Base-by-base conservation (phyloP, 805 yeast genomes). In the Ogataea minuta region DNA sequence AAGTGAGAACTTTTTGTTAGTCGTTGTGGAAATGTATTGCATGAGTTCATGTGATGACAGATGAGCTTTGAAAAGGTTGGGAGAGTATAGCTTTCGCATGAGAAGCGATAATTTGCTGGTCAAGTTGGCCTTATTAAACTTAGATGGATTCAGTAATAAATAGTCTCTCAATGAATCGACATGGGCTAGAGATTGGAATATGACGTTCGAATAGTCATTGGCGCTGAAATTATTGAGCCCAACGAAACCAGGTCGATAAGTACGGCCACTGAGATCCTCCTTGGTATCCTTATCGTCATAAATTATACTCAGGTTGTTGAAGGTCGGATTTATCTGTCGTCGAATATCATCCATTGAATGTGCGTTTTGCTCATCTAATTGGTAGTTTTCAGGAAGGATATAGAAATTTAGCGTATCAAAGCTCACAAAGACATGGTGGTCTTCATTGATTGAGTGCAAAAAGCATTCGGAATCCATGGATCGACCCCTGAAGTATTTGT, bases 401-500 rank as follows among this genome's bases (percentile, higher is more conserved):
- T 74, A 82, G 17, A 74, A 68, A 39, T 69, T 73, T 32, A 67
- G 54, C 2, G 71, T 73, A 10, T 57, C 53, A 38, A 85, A 64
- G 52, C 74, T 81, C 34, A 85, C 66, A 52, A 65, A 85, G 1
- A 83, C 71, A 55, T 77, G 84, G 53, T 82, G 90, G 49, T 72
- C 69, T 4, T 68, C 74, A 41, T 78, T 71, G 13, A 85, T 67
- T 2, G 88, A 72, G 56, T 86, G 95, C 11, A 66, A 54, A 51
- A 77, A 82, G 0, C 90, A 89, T 15, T 79, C 79, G 0, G 90
- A 76, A n/a, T 72, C 57, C 41, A 60, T 64, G 1, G 78, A 73
- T 16, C 88, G 67, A 1, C 95, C 95, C 49, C 79, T 81, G 37
- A 77, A 72, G 59, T 77, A 86, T 51, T 74, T 79, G 23, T 90